phyloP scores from a whole-genome alignment of 495 filamentous ascomycete species.

The Acidiella bohemica region DNA sequence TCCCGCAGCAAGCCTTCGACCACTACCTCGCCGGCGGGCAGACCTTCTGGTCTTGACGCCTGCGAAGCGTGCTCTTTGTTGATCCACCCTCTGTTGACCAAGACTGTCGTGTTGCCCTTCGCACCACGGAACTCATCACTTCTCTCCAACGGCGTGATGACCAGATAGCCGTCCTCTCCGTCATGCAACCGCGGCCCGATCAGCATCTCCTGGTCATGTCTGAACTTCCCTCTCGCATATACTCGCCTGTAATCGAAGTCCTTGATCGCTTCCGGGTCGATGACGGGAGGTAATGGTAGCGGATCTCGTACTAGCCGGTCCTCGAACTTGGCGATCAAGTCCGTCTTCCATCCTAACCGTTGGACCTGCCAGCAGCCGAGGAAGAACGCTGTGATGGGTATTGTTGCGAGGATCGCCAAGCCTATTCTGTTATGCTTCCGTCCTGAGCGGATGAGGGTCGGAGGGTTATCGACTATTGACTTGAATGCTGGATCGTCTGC shows the following conservation, averaged over 20 bases:
- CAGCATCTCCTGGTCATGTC: constrained; percentile 91
- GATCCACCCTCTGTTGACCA: constrained; percentile 89
- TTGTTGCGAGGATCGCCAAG: constrained; percentile 42
- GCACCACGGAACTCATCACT: constrained; percentile 25
- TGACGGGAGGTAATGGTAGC: constrained; percentile 66
- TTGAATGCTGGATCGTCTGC: constrained; percentile 60
- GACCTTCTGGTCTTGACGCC: constrained; percentile 41
- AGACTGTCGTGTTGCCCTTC: constrained; percentile 37
- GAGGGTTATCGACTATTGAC: constrained; percentile 75
- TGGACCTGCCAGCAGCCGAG: constrained; percentile 95
- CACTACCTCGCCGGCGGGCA: constrained; percentile 53
- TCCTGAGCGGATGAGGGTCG: constrained; percentile 56
- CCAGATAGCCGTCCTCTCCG: constrained; percentile 77
- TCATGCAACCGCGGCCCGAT: constrained; percentile 81
- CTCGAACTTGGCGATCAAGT: constrained; percentile 76
- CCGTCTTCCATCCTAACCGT: constrained; percentile 83
- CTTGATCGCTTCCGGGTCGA: constrained; percentile 64
- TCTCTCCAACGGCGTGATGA: constrained; percentile 80
- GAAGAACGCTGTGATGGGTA: constrained; percentile 78
- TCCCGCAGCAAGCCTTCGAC: constrained; percentile 75
- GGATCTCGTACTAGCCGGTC: constrained; percentile 78
- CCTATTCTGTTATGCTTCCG: constrained; percentile 41
- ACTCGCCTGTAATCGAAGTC: constrained; percentile 92
- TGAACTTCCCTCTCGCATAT: constrained; percentile 54
- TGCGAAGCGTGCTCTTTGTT: constrained; percentile 53